A percentile compares a stretch with the other conserved stretches of the same genome.
Conservation (phyloP, 768 basidiomycete species). For the Leccinum barrowsii region DNA sequence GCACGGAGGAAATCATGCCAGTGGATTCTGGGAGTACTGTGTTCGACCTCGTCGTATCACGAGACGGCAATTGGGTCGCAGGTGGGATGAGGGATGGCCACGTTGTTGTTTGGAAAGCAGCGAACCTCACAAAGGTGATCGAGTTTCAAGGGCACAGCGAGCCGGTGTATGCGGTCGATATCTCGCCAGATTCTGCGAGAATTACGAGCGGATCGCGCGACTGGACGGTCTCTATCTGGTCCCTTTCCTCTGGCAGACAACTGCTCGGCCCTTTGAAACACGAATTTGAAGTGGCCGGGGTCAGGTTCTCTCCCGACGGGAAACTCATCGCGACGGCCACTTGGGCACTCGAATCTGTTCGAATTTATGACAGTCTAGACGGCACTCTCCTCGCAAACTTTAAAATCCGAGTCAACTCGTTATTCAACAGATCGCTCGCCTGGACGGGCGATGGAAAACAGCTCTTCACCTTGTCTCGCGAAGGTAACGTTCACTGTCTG, state of each 20-base stretch:
- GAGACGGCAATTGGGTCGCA: neutral
- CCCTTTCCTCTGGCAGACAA: neutral
- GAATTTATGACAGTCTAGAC: neutral
- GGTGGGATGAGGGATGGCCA: neutral
- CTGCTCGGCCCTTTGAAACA: neutral
- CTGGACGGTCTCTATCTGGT: neutral
- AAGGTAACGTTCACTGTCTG: neutral
- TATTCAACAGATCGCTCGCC: neutral
- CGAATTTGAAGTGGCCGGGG: neutral
- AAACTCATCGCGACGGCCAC: neutral
- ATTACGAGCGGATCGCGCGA: neutral
- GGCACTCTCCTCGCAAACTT: neutral
- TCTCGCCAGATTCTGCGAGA: neutral
- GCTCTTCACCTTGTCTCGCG: neutral
- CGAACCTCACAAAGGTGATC: neutral
- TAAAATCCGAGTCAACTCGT: neutral
- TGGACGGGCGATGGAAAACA: neutral
- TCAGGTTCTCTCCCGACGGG: neutral
- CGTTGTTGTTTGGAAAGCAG: neutral
- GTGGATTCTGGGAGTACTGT: neutral
- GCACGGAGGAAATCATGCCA: neutral
- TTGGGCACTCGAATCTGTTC: neutral
- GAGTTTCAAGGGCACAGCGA: neutral
- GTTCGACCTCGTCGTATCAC: neutral
- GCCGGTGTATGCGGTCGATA: neutral